phyloP scores from a whole-genome alignment of 2,329 filamentous ascomycete genomes.

The Simplicillium aogashimaense region DNA sequence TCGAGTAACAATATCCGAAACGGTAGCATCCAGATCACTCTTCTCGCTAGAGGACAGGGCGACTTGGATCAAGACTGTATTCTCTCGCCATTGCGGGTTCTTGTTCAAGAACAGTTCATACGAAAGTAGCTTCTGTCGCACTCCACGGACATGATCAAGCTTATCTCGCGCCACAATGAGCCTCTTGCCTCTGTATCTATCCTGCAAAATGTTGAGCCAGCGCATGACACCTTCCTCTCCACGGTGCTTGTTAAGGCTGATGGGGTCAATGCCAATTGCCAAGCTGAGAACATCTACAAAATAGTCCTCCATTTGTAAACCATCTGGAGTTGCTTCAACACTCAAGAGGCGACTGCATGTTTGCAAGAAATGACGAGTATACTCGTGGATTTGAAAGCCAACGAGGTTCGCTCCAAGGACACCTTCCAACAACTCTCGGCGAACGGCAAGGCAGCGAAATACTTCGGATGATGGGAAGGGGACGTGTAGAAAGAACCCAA shows the following conservation, averaged over 20 bases:
- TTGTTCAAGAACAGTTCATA: slow-evolving; percentile 92
- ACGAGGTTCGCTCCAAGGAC: slow-evolving; percentile 89
- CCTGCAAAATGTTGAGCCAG: slow-evolving; percentile 72
- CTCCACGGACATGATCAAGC: slow-evolving; percentile 83
- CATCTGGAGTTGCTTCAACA: slow-evolving; percentile 83
- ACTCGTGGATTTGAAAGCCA: slow-evolving; percentile 89
- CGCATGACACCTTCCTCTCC: slow-evolving; percentile 61
- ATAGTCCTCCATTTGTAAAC: slow-evolving; percentile 82
- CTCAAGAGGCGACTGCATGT: slow-evolving; percentile 85
- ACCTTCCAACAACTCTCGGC: slow-evolving; percentile 79
- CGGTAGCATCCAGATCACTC: slow-evolving; percentile 73
- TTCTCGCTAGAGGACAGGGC: slow-evolving; percentile 86
- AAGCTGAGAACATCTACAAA: slow-evolving; percentile 82
- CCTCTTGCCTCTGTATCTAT: slow-evolving; percentile 79
- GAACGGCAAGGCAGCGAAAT: slow-evolving; percentile 81
- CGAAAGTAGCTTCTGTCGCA: slow-evolving; percentile 84
- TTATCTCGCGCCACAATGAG: slow-evolving; percentile 92
- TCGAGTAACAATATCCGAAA: slow-evolving; percentile 88
- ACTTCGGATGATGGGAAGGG: slow-evolving; percentile 95
- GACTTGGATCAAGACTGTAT: slow-evolving; percentile 87
- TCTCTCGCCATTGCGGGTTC: slow-evolving; percentile 81
- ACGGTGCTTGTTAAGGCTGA: slow-evolving; percentile 61
- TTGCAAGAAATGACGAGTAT: slow-evolving; percentile 87
- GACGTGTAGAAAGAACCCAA: slow-evolving; percentile 91
- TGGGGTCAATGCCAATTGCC: slow-evolving; percentile 85